phyloP scores from a whole-genome alignment of 106 monocot genomes.

The Cymbidium sinense region DNA sequence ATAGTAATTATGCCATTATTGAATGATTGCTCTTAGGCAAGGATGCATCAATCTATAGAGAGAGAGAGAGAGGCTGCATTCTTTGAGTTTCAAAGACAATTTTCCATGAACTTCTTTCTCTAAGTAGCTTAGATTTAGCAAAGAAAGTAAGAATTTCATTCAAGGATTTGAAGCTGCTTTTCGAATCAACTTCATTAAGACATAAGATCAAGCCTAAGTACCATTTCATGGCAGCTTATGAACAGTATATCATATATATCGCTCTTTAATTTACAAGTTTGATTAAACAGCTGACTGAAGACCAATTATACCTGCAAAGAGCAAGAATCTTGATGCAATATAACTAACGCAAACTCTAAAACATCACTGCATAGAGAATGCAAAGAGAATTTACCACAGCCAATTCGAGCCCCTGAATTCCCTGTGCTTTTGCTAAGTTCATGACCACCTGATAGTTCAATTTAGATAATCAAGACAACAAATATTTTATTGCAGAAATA shows the following conservation, averaged over 20 bases:
- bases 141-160: not conserved
- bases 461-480: not conserved
- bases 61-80: too few species aligned
- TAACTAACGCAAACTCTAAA: not conserved
- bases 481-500: not conserved
- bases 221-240: not conserved
- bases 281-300: conserved; percentile 13
- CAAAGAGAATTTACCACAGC: conserved; percentile 13
- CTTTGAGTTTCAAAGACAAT: too few species aligned
- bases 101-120: too few species aligned
- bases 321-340: not conserved
- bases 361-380: not conserved
- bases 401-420: conserved; percentile 19
- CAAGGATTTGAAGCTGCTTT: not conserved
- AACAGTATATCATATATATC: not conserved
- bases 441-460: conserved; percentile 14
- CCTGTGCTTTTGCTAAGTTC: conserved; percentile 23
- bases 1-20: too few species aligned
- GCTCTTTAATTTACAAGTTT: not conserved
- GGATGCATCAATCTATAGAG: too few species aligned
- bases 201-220: not conserved
- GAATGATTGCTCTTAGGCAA: too few species aligned
- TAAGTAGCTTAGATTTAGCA: not conserved
- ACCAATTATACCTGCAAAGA: conserved; percentile 19
- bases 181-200: not conserved